Conservation (phyloP, 1,139 yeast genomes). For the Taphrina flavorubra region DNA sequence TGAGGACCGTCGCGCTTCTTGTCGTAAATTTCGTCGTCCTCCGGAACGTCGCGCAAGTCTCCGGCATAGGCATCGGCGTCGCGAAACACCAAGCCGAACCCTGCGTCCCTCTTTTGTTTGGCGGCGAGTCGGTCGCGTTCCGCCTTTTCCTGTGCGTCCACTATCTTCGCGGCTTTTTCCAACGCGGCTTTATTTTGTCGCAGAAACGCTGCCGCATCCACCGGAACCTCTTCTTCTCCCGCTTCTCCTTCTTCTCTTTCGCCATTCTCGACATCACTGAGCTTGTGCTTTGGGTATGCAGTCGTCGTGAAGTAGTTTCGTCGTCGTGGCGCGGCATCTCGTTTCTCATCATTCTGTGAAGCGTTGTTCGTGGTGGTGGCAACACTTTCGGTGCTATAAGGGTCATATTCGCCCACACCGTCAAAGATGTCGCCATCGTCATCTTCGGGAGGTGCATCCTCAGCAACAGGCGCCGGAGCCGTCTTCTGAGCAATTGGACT, state of each 20-base stretch:
- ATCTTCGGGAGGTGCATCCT: background rate
- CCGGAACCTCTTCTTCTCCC: constrained; percentile 6
- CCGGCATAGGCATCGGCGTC: constrained; percentile 27
- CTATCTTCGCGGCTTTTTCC: constrained; percentile 13
- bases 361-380: background rate
- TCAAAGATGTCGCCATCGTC: constrained; percentile 17
- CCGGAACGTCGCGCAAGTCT: constrained; percentile 23
- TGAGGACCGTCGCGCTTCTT: background rate
- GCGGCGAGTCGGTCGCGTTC: constrained; percentile 13
- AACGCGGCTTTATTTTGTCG: constrained; percentile 12
- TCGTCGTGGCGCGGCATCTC: background rate
- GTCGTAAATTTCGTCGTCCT: constrained; percentile 18
- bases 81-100: constrained; percentile 26
- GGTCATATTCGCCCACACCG: constrained; percentile 23
- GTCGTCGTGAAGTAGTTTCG: constrained; percentile 7
- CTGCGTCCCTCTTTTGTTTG: constrained; percentile 10
- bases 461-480: background rate
- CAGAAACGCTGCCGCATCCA: background rate
- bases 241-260: background rate
- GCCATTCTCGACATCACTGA: background rate
- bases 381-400: background rate
- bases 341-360: too few relatives aligned
- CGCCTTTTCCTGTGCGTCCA: constrained; percentile 16
- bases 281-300: background rate
- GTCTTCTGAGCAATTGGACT: background rate